A percentile compares a stretch with the other conserved stretches of the same genome.
Evolutionary conservation across 2,329 filamentous ascomycete genomes (phyloP).

Genomic region (Ceratocystis alfenasii): DNA sequence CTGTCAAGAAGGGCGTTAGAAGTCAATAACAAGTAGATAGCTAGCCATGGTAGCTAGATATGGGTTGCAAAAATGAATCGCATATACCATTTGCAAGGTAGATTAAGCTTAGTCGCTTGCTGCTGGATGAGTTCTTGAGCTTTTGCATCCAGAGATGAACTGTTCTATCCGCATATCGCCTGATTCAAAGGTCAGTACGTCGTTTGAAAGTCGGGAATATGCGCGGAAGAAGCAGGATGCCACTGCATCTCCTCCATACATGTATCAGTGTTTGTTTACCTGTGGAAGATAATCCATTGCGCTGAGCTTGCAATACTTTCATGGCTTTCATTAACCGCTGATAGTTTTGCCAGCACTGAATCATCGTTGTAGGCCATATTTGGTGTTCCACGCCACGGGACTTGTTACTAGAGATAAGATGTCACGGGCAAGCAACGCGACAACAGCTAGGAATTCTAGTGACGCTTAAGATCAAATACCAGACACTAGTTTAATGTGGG

Average conservation of each 20-base stretch:
- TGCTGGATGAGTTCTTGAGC: conserved; percentile 72
- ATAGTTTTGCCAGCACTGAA: conserved; percentile 86
- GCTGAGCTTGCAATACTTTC: conserved; percentile 93
- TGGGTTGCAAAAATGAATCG: neutral
- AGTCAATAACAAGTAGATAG: neutral
- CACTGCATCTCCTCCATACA: conserved; percentile 7
- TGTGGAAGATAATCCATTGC: conserved; percentile 99
- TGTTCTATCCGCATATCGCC: conserved; percentile 83
- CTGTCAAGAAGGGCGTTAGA: conserved; percentile 34
- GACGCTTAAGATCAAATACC: neutral
- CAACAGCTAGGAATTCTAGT: neutral
- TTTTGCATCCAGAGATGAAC: conserved; percentile 85
- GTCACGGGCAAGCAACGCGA: conserved; percentile 1
- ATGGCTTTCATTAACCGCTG: conserved; percentile 90
- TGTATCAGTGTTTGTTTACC: conserved; percentile 41
- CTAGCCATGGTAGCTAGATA: neutral
- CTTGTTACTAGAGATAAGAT: neutral
- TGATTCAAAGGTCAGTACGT: conserved; percentile 30
- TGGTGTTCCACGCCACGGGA: conserved; percentile 7
- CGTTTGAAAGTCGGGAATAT: neutral
- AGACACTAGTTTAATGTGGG: neutral
- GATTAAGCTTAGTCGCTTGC: conserved; percentile 78
- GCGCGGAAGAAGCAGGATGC: neutral
- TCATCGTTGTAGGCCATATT: conserved; percentile 92
- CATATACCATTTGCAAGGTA: conserved; percentile 84